Base-by-base conservation (phyloP, 2,329 filamentous ascomycete species). In the Fusarium goolgardi region DNA sequence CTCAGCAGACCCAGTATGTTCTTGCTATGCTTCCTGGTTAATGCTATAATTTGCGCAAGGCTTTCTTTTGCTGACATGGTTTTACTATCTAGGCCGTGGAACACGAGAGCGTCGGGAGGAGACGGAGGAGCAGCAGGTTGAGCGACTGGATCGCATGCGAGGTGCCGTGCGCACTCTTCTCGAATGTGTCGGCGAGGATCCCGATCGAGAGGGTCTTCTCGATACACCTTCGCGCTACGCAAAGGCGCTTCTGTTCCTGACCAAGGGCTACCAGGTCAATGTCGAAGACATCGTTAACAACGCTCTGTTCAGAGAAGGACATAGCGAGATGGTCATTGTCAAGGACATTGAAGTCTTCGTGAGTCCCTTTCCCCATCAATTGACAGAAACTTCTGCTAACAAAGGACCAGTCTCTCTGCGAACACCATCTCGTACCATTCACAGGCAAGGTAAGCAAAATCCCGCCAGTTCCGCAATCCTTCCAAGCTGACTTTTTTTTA, bases 341-440 rank as follows among this genome's bases (percentile, higher is more conserved):
- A 97, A 97, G 81, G 94, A 98, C 75, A 98, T 99, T 75, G 94
- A 97, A 77, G 88, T 98, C 15, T 97, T 69, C 5, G 65, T 67
- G 35, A 65, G 64, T 65, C 6, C 27, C n/a, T 21, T 2, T 21
- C 10, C 3, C 27, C 3, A 13, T 51, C 21, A 9, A 41, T 50
- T 39, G 41, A 52, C n/a, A 35, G 7, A 15, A 16, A 5, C 6
- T n/a, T n/a, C 2, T 16, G 29, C 64, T 68, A 40, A 67, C 45
- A 15, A 15, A 16, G 6, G 9, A 15, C 1, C 2, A 94, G 79
- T 95, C 91, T 68, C 84, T 98, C 43, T 99, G 96, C 83, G 96
- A 99, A 82, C 96, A 99, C 78, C 96, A 99, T 77, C 86, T 99
- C 77, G 95, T 99, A 10, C 96, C 96, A 1, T 99, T 99, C 75